Evolutionary conservation across 106 monocot genomes (phyloP).

Genomic region (Dendrobium chrysotoxum): DNA sequence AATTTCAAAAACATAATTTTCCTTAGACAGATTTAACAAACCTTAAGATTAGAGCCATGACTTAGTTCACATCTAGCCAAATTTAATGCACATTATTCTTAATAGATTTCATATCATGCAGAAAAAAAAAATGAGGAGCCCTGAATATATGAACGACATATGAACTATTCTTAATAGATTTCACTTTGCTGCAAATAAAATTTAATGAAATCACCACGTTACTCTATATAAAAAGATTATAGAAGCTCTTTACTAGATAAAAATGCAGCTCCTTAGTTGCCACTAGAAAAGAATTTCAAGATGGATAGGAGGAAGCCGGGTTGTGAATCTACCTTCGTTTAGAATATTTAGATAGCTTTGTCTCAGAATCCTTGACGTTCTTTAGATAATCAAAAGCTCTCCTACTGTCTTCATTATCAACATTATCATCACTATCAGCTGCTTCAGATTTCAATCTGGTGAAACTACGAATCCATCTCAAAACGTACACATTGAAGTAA

Average conservation of each 20-base stretch:
- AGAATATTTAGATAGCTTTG: slow-evolving; percentile 1
- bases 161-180: no score
- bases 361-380: slow-evolving; percentile 2
- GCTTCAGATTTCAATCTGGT: slow-evolving; percentile 23
- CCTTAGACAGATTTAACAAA: neutral
- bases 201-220: neutral
- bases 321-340: slow-evolving; percentile 13
- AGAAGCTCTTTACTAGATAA: neutral
- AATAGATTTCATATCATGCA: neutral
- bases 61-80: neutral
- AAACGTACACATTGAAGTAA: slow-evolving; percentile 70
- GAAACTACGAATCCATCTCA: slow-evolving; percentile 43
- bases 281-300: neutral
- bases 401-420: slow-evolving; percentile 20
- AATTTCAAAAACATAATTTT: neutral
- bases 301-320: neutral
- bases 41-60: neutral
- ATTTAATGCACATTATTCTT: neutral
- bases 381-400: slow-evolving; percentile 6
- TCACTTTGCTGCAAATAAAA: neutral
- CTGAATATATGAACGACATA: neutral
- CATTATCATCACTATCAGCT: slow-evolving; percentile 55
- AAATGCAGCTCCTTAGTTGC: neutral
- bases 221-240: neutral
- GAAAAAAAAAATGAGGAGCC: neutral